Percentiles rank a stretch among this genome's conserved stretches.
Evolutionary conservation across 2,329 filamentous ascomycete species (phyloP).

Genomic region (Fusarium tupiense): DNA sequence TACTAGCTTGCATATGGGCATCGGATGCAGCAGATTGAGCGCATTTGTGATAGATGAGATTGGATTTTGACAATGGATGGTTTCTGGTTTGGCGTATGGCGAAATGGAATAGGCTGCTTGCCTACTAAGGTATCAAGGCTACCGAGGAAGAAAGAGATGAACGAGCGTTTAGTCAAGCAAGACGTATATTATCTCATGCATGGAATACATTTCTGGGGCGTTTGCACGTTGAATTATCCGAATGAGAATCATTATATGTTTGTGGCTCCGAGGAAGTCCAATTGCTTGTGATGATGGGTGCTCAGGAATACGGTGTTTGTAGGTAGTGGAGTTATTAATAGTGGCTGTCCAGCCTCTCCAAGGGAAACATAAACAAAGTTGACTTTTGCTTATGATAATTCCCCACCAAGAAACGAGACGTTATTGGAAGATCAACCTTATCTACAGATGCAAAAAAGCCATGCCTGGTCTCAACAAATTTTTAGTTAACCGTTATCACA

Average conservation of each 20-base stretch:
- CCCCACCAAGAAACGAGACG: constrained; percentile 14
- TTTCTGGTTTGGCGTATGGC: constrained; percentile 39
- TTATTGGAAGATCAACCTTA: constrained; percentile 38
- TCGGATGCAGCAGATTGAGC: constrained; percentile 36
- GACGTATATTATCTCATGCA: background rate
- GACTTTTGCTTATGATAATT: constrained; percentile 1
- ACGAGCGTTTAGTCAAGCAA: background rate
- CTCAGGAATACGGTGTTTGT: background rate
- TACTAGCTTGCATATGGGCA: constrained; percentile 9
- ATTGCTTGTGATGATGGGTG: background rate
- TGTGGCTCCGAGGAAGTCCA: background rate
- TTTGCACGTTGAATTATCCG: background rate
- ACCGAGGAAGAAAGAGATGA: background rate
- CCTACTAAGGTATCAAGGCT: background rate
- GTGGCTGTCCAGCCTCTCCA: background rate
- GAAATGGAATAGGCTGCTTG: constrained; percentile 13
- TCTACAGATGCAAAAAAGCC: background rate
- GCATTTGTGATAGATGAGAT: constrained; percentile 29
- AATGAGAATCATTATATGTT: background rate
- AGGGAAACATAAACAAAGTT: background rate
- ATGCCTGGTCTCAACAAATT: constrained; percentile 33
- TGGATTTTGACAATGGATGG: constrained; percentile 4
- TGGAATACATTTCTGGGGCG: constrained; percentile 17
- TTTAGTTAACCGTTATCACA: constrained; percentile 38
- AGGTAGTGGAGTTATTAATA: background rate